phyloP scores from a whole-genome alignment of 306 rosid genomes.

The Cucurbita moschata region DNA sequence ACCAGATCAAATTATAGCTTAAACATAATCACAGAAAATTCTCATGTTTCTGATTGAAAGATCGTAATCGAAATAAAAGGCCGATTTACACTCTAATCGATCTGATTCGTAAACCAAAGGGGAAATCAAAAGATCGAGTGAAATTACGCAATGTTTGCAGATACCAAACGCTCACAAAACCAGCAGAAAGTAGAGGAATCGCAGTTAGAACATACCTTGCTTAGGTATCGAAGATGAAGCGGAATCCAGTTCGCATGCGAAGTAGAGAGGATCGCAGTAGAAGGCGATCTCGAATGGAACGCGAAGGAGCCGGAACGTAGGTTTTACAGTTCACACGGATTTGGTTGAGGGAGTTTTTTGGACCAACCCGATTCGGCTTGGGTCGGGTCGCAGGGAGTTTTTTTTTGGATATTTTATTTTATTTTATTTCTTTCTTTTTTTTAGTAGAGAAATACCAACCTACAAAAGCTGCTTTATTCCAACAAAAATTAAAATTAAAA shows the following conservation, averaged over 20 bases:
- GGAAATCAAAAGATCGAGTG: background rate
- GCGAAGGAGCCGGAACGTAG: no score
- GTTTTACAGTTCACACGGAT: background rate
- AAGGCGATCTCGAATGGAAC: background rate
- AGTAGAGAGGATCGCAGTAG: background rate
- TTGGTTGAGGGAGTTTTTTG: no score
- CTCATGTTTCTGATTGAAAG: background rate
- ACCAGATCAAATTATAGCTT: background rate
- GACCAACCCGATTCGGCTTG: background rate
- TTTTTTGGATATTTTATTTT: no score
- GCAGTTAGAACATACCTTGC: background rate
- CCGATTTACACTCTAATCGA: background rate
- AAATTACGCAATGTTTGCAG: background rate
- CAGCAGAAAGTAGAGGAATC: background rate
- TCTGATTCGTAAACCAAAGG: background rate
- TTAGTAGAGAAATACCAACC: no score
- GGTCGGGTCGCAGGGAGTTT: background rate
- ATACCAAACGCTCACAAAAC: background rate
- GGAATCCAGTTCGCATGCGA: background rate
- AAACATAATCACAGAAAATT: background rate
- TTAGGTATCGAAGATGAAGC: background rate
- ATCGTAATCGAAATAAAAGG: background rate
- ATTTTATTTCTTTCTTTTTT: no score
- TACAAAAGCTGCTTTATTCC: no score
- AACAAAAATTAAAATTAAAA: no score